A percentile compares a stretch with the other conserved stretches of the same genome.
phyloP scores from a whole-genome alignment of 2,329 filamentous ascomycete genomes.

The Trichophyton rubrum region DNA sequence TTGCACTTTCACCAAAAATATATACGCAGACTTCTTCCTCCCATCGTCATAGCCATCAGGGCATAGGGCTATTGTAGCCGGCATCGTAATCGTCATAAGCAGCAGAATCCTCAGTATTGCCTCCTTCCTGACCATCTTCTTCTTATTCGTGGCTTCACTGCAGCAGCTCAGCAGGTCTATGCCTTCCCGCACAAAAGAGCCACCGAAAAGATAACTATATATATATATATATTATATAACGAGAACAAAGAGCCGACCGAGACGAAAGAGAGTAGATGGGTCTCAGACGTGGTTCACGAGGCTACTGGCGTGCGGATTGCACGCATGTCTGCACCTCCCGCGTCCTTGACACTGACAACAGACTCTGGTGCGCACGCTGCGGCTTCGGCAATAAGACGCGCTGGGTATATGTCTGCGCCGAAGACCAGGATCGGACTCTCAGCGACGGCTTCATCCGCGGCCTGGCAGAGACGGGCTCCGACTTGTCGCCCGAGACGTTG shows the following conservation, averaged over 20 bases:
- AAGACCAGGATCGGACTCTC: conserved; percentile 44
- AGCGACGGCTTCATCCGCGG: conserved; percentile 24
- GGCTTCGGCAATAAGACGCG: conserved; percentile 44
- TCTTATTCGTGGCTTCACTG: no score
- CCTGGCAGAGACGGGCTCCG: conserved; percentile 43
- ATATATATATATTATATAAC: background rate
- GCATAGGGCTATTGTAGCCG: no score
- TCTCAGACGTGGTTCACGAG: background rate
- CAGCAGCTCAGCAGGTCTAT: no score
- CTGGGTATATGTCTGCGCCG: conserved; percentile 62
- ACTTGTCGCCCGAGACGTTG: conserved; percentile 49
- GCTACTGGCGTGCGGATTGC: conserved; percentile 33
- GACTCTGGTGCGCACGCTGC: conserved; percentile 48
- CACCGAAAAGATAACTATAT: no score
- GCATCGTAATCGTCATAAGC: no score
- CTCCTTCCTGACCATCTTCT: no score
- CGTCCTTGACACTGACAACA: conserved; percentile 39
- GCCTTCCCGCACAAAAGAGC: no score
- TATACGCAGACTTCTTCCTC: no score
- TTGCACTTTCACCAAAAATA: no score
- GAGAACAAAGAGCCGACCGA: background rate
- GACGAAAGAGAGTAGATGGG: background rate
- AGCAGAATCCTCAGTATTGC: no score
- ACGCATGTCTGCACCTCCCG: conserved; percentile 58
- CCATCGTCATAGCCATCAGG: no score